These are phyloP conservation scores for Penicillium sp. DNA, from an alignment of 2,329 filamentous ascomycete species.

Conservation along the genomic window DNA sequence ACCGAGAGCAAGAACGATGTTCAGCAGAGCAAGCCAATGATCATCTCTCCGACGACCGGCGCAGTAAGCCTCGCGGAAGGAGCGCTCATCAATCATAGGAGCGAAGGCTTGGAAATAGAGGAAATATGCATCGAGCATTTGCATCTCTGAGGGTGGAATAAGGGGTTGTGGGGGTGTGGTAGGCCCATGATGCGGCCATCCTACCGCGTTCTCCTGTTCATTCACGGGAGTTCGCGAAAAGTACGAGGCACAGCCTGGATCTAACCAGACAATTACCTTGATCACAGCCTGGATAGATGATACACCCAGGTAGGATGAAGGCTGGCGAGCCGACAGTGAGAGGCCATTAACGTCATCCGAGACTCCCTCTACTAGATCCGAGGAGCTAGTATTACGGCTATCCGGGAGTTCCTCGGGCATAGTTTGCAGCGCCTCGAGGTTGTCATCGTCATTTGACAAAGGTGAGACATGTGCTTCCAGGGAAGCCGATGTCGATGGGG, in stretches of 20 bases:
- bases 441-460: slow-evolving; percentile 51
- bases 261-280: slow-evolving; percentile 64
- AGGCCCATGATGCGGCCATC: slow-evolving; percentile 38
- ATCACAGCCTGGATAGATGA: slow-evolving; percentile 74
- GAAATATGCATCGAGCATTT: slow-evolving; percentile 73
- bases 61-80: slow-evolving; percentile 66
- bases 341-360: slow-evolving; percentile 72
- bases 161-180: slow-evolving; percentile 50
- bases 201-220: slow-evolving; percentile 14
- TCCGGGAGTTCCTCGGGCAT: slow-evolving; percentile 64
- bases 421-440: slow-evolving; percentile 64
- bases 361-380: slow-evolving; percentile 60
- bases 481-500: slow-evolving; percentile 52
- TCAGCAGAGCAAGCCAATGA: slow-evolving; percentile 70
- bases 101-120: slow-evolving; percentile 70
- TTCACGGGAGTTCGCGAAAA: slow-evolving; percentile 45
- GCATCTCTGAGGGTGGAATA: slow-evolving; percentile 64
- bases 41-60: slow-evolving; percentile 63
- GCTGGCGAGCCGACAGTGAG: slow-evolving; percentile 60
- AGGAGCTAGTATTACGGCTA: slow-evolving; percentile 49
- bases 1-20: slow-evolving; percentile 75
- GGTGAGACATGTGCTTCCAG: slow-evolving; percentile 43
- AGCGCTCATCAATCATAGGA: slow-evolving; percentile 70
- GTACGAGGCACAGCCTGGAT: slow-evolving; percentile 51
- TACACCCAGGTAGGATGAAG: slow-evolving; percentile 67